Conservation (phyloP, 352 stramenopile species). For the Phytophthora ramorum region DNA sequence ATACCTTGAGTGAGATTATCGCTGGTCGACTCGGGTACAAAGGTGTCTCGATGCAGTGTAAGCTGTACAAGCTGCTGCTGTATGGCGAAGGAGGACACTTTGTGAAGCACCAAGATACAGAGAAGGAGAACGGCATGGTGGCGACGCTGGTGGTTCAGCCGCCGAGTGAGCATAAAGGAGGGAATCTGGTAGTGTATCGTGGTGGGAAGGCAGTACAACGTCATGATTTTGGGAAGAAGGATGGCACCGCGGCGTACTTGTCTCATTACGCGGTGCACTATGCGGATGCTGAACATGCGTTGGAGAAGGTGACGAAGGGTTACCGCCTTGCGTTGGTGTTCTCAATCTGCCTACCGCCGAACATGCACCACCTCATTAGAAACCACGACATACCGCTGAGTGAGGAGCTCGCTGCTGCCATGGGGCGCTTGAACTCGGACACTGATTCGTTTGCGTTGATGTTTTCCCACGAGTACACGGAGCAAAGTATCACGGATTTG, state of each 20-base stretch:
- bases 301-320: constrained; percentile 27
- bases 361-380: constrained; percentile 7
- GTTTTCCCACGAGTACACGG: background rate
- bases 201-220: constrained; percentile 1
- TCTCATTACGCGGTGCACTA: constrained; percentile 30
- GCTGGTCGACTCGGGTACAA: constrained; percentile 10
- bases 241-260: constrained; percentile 7
- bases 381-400: background rate
- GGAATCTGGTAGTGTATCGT: constrained; percentile 23
- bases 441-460: background rate
- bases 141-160: constrained; percentile 49
- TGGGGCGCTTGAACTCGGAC: background rate
- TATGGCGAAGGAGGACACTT: constrained; percentile 43
- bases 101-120: constrained; percentile 51
- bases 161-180: constrained; percentile 24
- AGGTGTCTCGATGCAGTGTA: constrained; percentile 10
- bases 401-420: background rate
- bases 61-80: constrained; percentile 5
- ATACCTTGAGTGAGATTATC: background rate
- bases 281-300: constrained; percentile 22
- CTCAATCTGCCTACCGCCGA: constrained; percentile 23
- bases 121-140: constrained; percentile 62
- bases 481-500: background rate
- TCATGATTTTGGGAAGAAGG: constrained; percentile 28
- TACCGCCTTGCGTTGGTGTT: constrained; percentile 29